Base-by-base conservation (phyloP, 768 basidiomycete species). In the Strobilomyces confusus region DNA sequence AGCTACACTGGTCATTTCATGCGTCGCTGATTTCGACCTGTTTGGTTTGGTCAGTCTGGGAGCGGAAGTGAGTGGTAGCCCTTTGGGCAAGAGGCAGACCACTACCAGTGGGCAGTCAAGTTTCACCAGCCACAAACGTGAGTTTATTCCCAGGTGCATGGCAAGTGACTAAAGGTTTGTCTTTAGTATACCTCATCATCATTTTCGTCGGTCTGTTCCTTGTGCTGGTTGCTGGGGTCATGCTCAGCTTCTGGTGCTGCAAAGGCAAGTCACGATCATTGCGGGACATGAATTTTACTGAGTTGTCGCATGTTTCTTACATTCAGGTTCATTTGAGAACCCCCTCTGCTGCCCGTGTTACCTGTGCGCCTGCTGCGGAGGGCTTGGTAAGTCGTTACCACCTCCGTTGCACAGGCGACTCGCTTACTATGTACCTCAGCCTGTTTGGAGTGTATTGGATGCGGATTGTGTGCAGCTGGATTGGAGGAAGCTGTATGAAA, bases 301-400 rank as follows among this genome's bases (percentile, higher is more conserved):
- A 57, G 23, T 17, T 36, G 29, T 46, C 23, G 34, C n/a, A 22
- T 43, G 30, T 23, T 46, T 40, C 29, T 38, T 22, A 13, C 52
- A 48, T 44, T 20, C 44, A 81, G 81, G 78, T 15, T 64, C 78
- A 0, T 86, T 84, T 60, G 61, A 80, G 55, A 87, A 87, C 52
- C 84, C 84, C 3, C 69, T 78, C 0, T 86, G 83, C 58, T 85
- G 83, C 58, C 85, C 85, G 1, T 86, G 85, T 61, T 87, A 87
- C 64, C 72, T 86, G 9, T 87, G 85, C 57, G 85, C 85, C 5
- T 86, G 83, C 64, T 86, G 84, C 52, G 84, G 85, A 51, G 85
- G 85, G 36, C 73, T 86, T 17, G 80, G 83, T 83, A 60, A 57
- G 73, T 57, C n/a, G 30, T 44, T 36, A 12, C 8, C 19, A 36